Evolutionary conservation across 192 early-diverging fungal genomes (phyloP).

Genomic region (Backusella sp.): DNA sequence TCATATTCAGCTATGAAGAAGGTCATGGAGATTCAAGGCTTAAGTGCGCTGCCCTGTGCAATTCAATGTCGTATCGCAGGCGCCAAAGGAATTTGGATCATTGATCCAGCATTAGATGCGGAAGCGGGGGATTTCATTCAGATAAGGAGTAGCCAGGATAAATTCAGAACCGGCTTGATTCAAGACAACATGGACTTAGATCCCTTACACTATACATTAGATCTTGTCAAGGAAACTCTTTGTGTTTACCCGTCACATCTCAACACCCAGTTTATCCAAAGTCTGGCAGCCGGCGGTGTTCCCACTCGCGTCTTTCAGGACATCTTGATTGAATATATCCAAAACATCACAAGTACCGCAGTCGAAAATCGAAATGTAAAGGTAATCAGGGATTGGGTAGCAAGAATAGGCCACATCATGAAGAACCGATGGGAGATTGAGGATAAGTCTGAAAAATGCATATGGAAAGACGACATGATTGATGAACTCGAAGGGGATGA

Average conservation of each 20-base stretch:
- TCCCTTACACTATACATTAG: slow-evolving; percentile 28
- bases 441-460: neutral
- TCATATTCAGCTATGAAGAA: slow-evolving; percentile 27
- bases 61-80: slow-evolving; percentile 38
- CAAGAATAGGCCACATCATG: slow-evolving; percentile 2
- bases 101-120: slow-evolving; percentile 14
- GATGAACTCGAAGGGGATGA: neutral
- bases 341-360: slow-evolving; percentile 8
- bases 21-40: slow-evolving; percentile 15
- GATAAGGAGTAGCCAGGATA: slow-evolving; percentile 29
- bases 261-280: slow-evolving; percentile 36
- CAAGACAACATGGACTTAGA: slow-evolving; percentile 7
- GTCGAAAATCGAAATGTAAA: slow-evolving; percentile 13
- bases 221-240: slow-evolving; percentile 18
- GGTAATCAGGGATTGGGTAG: slow-evolving; percentile 28
- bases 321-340: slow-evolving; percentile 28
- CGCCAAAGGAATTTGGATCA: slow-evolving; percentile 40
- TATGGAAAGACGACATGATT: slow-evolving; percentile 4
- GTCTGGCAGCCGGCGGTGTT: slow-evolving; percentile 27
- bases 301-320: slow-evolving; percentile 24
- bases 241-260: slow-evolving; percentile 24
- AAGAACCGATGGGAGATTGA: slow-evolving; percentile 14
- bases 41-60: slow-evolving; percentile 25
- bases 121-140: slow-evolving; percentile 24
- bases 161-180: slow-evolving; percentile 24